Percentiles rank a stretch among this genome's conserved stretches.
These are phyloP conservation scores for Amaranthus hypochondriacus DNA, from an alignment of 148 eudicot genomes.

Conservation along the genomic window DNA sequence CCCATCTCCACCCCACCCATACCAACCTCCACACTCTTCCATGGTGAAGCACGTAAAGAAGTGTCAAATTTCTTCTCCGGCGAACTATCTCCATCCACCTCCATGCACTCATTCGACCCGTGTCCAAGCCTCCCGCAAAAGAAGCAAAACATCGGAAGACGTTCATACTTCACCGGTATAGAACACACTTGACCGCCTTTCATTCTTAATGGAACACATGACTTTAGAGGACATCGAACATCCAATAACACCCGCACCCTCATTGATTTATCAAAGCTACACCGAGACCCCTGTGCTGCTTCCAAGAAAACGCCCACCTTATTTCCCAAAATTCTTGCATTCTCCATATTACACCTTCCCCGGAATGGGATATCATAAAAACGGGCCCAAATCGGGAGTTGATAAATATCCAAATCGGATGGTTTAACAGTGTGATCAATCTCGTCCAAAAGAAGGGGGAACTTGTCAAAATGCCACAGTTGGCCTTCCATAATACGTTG, in stretches of 20 bases:
- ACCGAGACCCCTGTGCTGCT: not conserved
- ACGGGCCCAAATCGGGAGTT: not conserved
- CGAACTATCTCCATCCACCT: no score
- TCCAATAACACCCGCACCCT: not conserved
- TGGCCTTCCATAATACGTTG: not conserved
- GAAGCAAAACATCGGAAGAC: not conserved
- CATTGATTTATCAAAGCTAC: not conserved
- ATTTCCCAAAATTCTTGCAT: not conserved
- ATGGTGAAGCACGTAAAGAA: no score
- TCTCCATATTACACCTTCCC: not conserved
- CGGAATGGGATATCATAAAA: not conserved
- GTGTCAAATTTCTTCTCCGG: no score
- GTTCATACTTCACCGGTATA: not conserved
- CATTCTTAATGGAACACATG: not conserved
- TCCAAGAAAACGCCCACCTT: not conserved
- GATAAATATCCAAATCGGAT: not conserved
- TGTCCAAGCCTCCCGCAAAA: not conserved
- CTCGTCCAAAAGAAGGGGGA: not conserved
- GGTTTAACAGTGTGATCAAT: not conserved
- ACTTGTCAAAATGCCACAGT: not conserved
- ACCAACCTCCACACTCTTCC: no score
- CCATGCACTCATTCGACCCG: not conserved
- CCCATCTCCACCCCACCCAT: no score
- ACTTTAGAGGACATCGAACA: not conserved
- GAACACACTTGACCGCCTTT: not conserved